phyloP scores from a whole-genome alignment of 2,329 filamentous ascomycete species.

The Escovopsis sp. region DNA sequence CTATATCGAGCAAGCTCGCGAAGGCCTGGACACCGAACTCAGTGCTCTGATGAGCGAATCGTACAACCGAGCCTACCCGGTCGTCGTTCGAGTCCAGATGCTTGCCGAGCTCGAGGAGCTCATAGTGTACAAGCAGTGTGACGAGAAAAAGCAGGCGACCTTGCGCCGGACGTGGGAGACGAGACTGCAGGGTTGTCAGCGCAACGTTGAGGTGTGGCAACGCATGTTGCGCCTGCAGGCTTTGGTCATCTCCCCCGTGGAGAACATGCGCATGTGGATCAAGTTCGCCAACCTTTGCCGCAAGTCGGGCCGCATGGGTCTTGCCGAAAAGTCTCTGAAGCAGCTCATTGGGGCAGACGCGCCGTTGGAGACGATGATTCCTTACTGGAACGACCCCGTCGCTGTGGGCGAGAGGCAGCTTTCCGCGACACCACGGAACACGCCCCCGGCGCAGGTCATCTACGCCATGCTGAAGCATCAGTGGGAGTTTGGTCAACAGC shows the following conservation, averaged over 20 bases:
- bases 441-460: constrained; percentile 60
- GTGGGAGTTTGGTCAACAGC: constrained; percentile 70
- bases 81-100: constrained; percentile 98
- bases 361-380: constrained; percentile 44
- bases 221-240: constrained; percentile 91
- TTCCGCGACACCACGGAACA: constrained; percentile 25
- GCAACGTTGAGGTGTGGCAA: constrained; percentile 97
- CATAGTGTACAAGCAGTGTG: constrained; percentile 92
- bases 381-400: constrained; percentile 37
- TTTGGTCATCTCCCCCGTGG: constrained; percentile 76
- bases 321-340: constrained; percentile 90
- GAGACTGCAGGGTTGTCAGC: constrained; percentile 83
- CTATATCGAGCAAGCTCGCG: constrained; percentile 82
- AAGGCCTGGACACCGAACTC: constrained; percentile 88
- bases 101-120: constrained; percentile 96
- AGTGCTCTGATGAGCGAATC: constrained; percentile 95
- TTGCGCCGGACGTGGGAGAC: constrained; percentile 95
- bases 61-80: constrained; percentile 92
- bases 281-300: constrained; percentile 97
- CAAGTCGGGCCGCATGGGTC: constrained; percentile 84
- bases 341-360: constrained; percentile 67
- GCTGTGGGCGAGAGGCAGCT: constrained; percentile 4
- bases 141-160: constrained; percentile 74
- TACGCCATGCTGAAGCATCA: constrained; percentile 97
- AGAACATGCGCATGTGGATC: constrained; percentile 99